Base-by-base conservation (phyloP, 441 rosid species). In the Erysimum pusillum region DNA sequence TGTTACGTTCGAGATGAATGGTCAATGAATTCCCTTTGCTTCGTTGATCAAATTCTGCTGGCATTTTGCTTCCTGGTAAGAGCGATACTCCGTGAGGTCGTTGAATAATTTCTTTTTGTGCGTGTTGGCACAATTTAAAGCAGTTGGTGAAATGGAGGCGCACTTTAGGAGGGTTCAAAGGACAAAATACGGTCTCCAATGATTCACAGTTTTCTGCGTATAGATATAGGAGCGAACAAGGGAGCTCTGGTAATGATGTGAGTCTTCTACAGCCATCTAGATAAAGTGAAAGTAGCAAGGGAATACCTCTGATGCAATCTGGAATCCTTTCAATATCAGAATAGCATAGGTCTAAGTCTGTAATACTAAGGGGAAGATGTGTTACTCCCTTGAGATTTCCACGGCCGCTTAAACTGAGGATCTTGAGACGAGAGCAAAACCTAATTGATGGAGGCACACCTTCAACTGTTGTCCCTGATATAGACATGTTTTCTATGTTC, bases 331-430 rank as follows among this genome's bases (percentile, higher is more conserved):
- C 14, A 0, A 69, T 31, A 31, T 1, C 2, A 15, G 42, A 3
- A 7, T 0, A 0, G 1, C 10, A 7, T 4, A 57, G n/a, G 4
- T 2, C 0, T 57, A 69, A 3, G 0, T 0, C 0, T 11, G 0
- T 0, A 0, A 31, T 0, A 15, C 36, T 10, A 0, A 0, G 1
- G 4, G 65, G 74, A 2, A 57, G 64, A 31, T 17, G 6, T 57
- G 65, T 31, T 13, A 69, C 0, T 0, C 0, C 42, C 41, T 42
- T 42, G 9, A 56, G 9, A 0, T 69, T 69, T n/a, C 2, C 1
- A 0, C 0, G 6, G 11, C 1, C 0, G 7, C 4, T 3, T 22
- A 67, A 0, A 9, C 0, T 0, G 0, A 67, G 25, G 53, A 0
- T 0, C 2, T 0, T 0, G 1, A 67, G 62, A 22, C 9, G 4